Evolutionary conservation across 352 stramenopile species (phyloP).

Genomic region (Globisporangium cystogenes): DNA sequence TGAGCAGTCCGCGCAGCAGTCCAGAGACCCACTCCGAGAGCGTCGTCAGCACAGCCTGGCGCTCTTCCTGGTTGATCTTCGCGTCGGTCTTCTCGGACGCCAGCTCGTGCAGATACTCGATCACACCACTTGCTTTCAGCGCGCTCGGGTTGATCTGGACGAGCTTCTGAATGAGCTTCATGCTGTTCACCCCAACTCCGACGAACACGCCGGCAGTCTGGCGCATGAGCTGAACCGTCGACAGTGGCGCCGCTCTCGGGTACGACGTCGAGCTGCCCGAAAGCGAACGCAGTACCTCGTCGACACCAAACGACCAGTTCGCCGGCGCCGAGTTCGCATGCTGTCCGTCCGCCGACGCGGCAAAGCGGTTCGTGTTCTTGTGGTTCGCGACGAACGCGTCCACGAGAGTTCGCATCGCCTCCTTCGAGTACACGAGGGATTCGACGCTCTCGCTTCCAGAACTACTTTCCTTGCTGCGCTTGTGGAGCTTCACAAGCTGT

Average conservation of each 20-base stretch:
- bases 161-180: conserved; percentile 50
- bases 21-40: conserved; percentile 48
- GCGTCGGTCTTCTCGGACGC: conserved; percentile 30
- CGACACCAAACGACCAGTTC: conserved; percentile 75
- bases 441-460: conserved; percentile 11
- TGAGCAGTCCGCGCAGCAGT: conserved; percentile 33
- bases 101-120: conserved; percentile 24
- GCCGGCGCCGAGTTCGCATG: conserved; percentile 58
- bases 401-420: conserved; percentile 35
- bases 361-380: conserved; percentile 53
- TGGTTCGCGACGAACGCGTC: conserved; percentile 52
- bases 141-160: conserved; percentile 28
- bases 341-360: conserved; percentile 61
- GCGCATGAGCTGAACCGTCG: conserved; percentile 49
- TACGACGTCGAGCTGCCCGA: conserved; percentile 35
- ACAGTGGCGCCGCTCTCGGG: conserved; percentile 44
- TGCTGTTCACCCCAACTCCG: conserved; percentile 21
- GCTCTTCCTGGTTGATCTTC: conserved; percentile 48
- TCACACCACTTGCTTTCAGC: conserved; percentile 22
- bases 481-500: conserved; percentile 46
- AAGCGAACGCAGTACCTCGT: conserved; percentile 49
- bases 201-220: conserved; percentile 34
- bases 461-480: conserved; percentile 10
- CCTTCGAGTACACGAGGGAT: conserved; percentile 35
- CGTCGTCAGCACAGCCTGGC: conserved; percentile 48